These are phyloP conservation scores for Stephania cephalantha DNA, from an alignment of 164 flowering plant genomes.

Conservation along the genomic window DNA sequence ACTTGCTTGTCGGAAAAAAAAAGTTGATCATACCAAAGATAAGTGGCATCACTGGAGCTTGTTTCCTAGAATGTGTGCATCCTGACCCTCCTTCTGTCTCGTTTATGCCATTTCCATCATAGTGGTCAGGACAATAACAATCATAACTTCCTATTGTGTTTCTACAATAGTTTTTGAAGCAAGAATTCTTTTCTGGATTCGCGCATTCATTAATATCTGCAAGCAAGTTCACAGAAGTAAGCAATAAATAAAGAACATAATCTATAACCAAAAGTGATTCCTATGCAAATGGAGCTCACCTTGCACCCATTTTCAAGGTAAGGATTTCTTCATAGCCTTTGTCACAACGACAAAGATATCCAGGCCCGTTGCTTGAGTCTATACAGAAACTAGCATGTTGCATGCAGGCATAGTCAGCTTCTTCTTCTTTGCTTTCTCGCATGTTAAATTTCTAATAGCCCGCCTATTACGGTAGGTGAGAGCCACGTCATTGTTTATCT, in stretches of 20 bases:
- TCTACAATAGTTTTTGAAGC: neutral
- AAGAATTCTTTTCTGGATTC: neutral
- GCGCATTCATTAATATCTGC: neutral
- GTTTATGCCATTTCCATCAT: neutral
- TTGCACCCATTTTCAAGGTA: conserved; percentile 20
- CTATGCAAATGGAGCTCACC: conserved; percentile 1
- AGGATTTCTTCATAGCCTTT: conserved; percentile 17
- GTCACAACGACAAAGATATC: conserved; percentile 14
- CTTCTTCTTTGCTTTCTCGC: conserved; percentile 8
- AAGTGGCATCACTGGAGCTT: neutral
- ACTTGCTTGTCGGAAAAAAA: neutral
- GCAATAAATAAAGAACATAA: too few relatives aligned
- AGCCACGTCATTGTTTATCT: neutral
- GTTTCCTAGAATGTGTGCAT: neutral
- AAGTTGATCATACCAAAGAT: neutral
- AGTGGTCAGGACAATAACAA: neutral
- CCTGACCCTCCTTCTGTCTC: neutral
- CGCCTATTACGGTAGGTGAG: conserved; percentile 13
- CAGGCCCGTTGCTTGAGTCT: conserved; percentile 9
- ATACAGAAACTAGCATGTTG: neutral
- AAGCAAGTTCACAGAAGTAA: neutral
- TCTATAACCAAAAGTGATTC: too few relatives aligned
- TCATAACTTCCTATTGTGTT: neutral
- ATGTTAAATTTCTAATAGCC: conserved; percentile 9
- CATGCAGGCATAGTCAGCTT: conserved; percentile 10